Evolutionary conservation across 345 rosid genomes (phyloP), one percentile per base, ranked within the genome.

Genomic region (Sonneratia alba): DNA sequence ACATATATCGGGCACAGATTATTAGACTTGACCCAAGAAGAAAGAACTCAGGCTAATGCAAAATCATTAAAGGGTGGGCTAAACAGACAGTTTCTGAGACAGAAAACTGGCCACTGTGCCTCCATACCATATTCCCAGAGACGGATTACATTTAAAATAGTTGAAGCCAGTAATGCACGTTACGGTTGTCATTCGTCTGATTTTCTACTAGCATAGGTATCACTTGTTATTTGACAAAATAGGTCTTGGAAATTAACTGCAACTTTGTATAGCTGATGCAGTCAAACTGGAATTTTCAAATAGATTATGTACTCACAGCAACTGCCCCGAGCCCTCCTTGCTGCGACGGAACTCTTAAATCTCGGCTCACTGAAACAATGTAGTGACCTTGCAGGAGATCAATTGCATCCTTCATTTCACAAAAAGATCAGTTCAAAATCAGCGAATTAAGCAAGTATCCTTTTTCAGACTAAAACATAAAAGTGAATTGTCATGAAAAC

Each of bases 371-470:
- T 43, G 95, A 87, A 59, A 87, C 90, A 74, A 91, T 89, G 79
- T 89, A 91, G 74, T 91, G 97, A 70, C 95, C 97, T 83, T 91
- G 97, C 76, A 91, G 73, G 57, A 91, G 95, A 87, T 91, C 97
- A 66, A 87, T 91, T 43, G 95, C 87, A 83, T 91, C 97, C 97
- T 89, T 77, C 72, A 73, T 66, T 70, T 47, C 51, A 47, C 37
- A 2, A 48, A 67, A n/a, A 37, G 18, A 16, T n/a, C n/a, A 70
- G 51, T 2, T 67, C 70, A 67, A 36, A 3, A 19, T 42, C 34
- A 36, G 69, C 43, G 43, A 40, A 8, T 40, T 18, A 1, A 3
- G 36, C 7, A 59, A 24, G 1, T 8, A 22, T 27, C 32, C 32
- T 27, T 27, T 27, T 27, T 27, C 32, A 42, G 45, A 42, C 45